Conservation (phyloP, 2,329 filamentous ascomycete species). For the Tolypocladium tropicale region DNA sequence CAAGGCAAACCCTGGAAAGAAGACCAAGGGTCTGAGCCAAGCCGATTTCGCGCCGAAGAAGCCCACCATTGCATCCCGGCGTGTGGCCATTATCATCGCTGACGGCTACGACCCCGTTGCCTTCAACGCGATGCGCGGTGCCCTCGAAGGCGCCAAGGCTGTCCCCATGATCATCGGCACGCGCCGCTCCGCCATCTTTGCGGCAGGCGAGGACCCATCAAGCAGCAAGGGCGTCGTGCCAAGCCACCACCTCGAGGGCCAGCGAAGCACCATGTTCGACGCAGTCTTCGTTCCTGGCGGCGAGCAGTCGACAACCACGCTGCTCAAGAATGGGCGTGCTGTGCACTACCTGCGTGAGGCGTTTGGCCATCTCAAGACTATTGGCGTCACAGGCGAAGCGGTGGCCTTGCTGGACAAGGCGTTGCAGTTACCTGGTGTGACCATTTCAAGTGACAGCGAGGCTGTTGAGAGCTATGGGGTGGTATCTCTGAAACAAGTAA, state of each 20-base stretch:
- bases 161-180: constrained; percentile 65
- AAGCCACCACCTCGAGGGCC: constrained; percentile 71
- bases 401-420: constrained; percentile 49
- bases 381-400: constrained; percentile 65
- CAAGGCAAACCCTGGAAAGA: constrained; percentile 54
- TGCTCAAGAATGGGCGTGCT: constrained; percentile 61
- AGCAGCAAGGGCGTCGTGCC: constrained; percentile 47
- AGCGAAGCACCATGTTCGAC: constrained; percentile 74
- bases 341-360: constrained; percentile 71
- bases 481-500: constrained; percentile 49
- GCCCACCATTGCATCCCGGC: constrained; percentile 60
- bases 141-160: constrained; percentile 51
- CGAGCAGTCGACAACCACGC: constrained; percentile 46
- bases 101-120: constrained; percentile 63
- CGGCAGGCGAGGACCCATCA: constrained; percentile 45
- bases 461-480: constrained; percentile 64
- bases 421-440: constrained; percentile 31
- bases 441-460: constrained; percentile 31
- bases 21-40: constrained; percentile 58
- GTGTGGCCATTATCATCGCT: constrained; percentile 65
- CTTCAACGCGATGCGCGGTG: constrained; percentile 55
- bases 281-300: constrained; percentile 70
- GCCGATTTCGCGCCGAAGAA: constrained; percentile 52
- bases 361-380: constrained; percentile 72
- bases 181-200: constrained; percentile 54